phyloP scores from a whole-genome alignment of 768 basidiomycete genomes.

The Chiua virens region DNA sequence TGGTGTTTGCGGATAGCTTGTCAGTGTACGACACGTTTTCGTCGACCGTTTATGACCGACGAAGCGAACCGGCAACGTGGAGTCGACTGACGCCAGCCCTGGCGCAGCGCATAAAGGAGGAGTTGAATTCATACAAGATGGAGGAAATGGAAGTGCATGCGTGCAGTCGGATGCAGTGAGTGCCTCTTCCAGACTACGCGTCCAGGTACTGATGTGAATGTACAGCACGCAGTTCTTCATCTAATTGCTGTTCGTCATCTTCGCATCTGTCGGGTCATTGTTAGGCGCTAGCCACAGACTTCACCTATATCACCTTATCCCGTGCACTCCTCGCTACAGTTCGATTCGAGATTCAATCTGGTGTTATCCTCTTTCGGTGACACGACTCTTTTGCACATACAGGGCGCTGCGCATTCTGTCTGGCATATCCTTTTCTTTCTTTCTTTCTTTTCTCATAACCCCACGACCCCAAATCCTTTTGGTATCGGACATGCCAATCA shows the following conservation, averaged over 20 bases:
- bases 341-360: constrained; percentile 19
- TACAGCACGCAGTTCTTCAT: constrained; percentile 86
- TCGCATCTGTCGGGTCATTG: constrained; percentile 25
- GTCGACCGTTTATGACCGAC: constrained; percentile 84
- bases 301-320: constrained; percentile 20
- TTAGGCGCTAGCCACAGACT: constrained; percentile 32
- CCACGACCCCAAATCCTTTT: not conserved
- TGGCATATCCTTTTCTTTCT: constrained; percentile 4
- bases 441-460: not conserved
- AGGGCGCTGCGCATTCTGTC: constrained; percentile 33
- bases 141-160: constrained; percentile 99
- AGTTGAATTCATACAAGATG: constrained; percentile 98
- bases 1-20: constrained; percentile 89
- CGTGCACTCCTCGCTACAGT: constrained; percentile 21
- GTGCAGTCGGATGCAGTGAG: constrained; percentile 86
- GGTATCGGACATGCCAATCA: constrained; percentile 21
- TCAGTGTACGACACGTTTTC: constrained; percentile 98
- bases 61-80: constrained; percentile 96
- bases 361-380: constrained; percentile 25
- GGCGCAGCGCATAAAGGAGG: constrained; percentile 97
- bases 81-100: constrained; percentile 92
- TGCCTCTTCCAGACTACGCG: constrained; percentile 14
- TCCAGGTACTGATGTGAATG: not conserved
- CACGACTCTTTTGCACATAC: constrained; percentile 21
- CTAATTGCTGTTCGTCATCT: constrained; percentile 43